phyloP scores from a whole-genome alignment of 2,329 filamentous ascomycete genomes.

The Trichoderma semiorbis region DNA sequence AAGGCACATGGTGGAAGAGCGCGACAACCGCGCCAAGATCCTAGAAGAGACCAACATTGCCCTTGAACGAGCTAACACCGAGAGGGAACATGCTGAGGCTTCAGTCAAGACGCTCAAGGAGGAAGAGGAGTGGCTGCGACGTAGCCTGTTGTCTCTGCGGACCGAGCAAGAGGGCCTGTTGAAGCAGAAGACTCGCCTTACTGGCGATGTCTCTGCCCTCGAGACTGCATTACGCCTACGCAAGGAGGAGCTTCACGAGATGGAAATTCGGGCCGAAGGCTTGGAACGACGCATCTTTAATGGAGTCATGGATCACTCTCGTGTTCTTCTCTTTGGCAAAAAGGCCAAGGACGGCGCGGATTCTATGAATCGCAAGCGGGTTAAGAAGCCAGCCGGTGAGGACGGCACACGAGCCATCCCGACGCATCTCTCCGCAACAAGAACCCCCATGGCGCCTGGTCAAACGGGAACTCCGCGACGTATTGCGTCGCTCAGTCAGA shows the following conservation, averaged over 20 bases:
- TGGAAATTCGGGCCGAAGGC: conserved; percentile 84
- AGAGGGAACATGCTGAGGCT: conserved; percentile 60
- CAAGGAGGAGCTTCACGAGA: conserved; percentile 83
- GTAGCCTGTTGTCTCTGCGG: conserved; percentile 56
- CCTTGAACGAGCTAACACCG: conserved; percentile 70
- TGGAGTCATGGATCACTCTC: conserved; percentile 93
- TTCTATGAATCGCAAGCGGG: conserved; percentile 57
- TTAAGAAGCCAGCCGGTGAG: conserved; percentile 39
- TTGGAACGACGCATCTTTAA: conserved; percentile 91
- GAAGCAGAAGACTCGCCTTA: conserved; percentile 74
- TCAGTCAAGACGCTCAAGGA: conserved; percentile 50
- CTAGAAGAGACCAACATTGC: conserved; percentile 75
- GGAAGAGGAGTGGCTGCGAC: conserved; percentile 52
- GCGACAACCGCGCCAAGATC: conserved; percentile 73
- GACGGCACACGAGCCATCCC: conserved; percentile 27
- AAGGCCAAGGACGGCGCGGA: conserved; percentile 47
- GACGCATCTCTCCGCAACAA: conserved; percentile 51
- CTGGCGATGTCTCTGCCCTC: conserved; percentile 82
- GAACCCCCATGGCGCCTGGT: conserved; percentile 44
- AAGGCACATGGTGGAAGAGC: conserved; percentile 69
- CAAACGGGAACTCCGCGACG: conserved; percentile 63
- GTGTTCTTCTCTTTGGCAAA: conserved; percentile 79
- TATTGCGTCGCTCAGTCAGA: conserved; percentile 88
- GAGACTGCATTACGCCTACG: conserved; percentile 87
- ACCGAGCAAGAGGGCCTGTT: conserved; percentile 71